These are phyloP conservation scores for Colletotrichum chrysophilum DNA, from an alignment of 2,329 filamentous ascomycete species.

Conservation along the genomic window DNA sequence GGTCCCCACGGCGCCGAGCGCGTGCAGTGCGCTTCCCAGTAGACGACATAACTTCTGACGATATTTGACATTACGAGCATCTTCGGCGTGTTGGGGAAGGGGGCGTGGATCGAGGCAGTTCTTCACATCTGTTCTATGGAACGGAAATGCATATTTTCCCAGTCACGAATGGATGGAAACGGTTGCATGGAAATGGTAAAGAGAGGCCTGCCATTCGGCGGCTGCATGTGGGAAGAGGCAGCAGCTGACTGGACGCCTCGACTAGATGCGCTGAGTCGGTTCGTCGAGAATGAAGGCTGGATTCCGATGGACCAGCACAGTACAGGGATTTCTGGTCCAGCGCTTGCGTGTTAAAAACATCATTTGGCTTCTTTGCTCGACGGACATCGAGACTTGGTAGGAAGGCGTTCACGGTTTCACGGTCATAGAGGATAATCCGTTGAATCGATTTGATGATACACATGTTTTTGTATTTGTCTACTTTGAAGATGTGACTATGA, in stretches of 20 bases:
- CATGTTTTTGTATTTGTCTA: background rate
- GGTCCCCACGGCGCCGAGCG: slow-evolving; percentile 77
- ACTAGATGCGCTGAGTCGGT: slow-evolving; percentile 16
- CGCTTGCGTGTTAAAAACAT: slow-evolving; percentile 10
- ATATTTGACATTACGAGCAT: slow-evolving; percentile 21
- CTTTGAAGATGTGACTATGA: background rate
- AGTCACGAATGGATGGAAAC: slow-evolving; percentile 21
- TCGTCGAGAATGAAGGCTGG: slow-evolving; percentile 19
- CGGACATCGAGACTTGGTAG: slow-evolving; percentile 22
- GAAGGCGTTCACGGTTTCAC: slow-evolving; percentile 17
- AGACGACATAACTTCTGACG: slow-evolving; percentile 43
- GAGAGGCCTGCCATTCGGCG: background rate
- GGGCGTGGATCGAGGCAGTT: slow-evolving; percentile 25
- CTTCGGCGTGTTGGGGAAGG: slow-evolving; percentile 21
- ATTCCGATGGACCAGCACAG: slow-evolving; percentile 2
- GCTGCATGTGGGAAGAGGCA: background rate
- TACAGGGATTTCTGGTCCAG: slow-evolving; percentile 16
- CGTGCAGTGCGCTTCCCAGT: slow-evolving; percentile 88
- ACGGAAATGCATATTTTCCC: slow-evolving; percentile 21
- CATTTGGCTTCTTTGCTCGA: slow-evolving; percentile 19
- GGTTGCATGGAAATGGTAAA: slow-evolving; percentile 17
- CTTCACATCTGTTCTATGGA: slow-evolving; percentile 9
- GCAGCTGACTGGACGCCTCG: background rate
- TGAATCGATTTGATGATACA: slow-evolving; percentile 21
- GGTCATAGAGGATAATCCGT: slow-evolving; percentile 22